These are phyloP conservation scores for Pleurotus platypus DNA, from an alignment of 768 basidiomycete genomes.

Conservation along the genomic window DNA sequence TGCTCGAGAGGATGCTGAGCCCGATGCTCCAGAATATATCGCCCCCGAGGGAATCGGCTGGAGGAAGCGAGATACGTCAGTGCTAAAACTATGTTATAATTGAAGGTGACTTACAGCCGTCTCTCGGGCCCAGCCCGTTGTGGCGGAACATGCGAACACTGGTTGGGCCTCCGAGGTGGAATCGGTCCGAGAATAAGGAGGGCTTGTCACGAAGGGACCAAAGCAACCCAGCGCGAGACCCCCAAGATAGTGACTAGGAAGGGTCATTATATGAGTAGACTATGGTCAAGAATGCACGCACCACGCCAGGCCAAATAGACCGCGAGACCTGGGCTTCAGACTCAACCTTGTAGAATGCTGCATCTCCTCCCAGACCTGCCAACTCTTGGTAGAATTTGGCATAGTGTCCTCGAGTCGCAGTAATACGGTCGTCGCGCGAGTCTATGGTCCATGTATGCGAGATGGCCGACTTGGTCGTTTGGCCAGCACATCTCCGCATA, in stretches of 20 bases:
- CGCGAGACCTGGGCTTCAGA: constrained; percentile 63
- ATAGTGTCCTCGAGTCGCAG: constrained; percentile 60
- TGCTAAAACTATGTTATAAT: constrained; percentile 2
- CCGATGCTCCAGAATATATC: constrained; percentile 81
- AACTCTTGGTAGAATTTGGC: constrained; percentile 63
- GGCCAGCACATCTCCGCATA: constrained; percentile 81
- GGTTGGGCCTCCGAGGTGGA: constrained; percentile 90
- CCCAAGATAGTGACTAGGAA: constrained; percentile 67
- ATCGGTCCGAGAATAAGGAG: constrained; percentile 76
- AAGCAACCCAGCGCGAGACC: constrained; percentile 69
- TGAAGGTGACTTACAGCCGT: constrained; percentile 49
- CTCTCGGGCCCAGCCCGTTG: constrained; percentile 76
- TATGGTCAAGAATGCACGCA: constrained; percentile 28
- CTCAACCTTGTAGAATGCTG: constrained; percentile 71
- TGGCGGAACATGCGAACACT: constrained; percentile 75
- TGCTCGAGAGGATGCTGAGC: constrained; percentile 66
- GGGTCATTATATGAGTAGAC: background rate
- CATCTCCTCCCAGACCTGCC: constrained; percentile 82
- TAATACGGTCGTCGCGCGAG: constrained; percentile 68
- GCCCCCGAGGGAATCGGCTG: constrained; percentile 85
- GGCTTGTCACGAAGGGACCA: constrained; percentile 49
- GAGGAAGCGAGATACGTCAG: background rate
- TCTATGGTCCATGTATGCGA: constrained; percentile 76
- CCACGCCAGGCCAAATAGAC: constrained; percentile 52
- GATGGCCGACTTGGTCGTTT: constrained; percentile 76